Conservation (phyloP, 768 basidiomycete genomes). For the Mycena capillaripes region DNA sequence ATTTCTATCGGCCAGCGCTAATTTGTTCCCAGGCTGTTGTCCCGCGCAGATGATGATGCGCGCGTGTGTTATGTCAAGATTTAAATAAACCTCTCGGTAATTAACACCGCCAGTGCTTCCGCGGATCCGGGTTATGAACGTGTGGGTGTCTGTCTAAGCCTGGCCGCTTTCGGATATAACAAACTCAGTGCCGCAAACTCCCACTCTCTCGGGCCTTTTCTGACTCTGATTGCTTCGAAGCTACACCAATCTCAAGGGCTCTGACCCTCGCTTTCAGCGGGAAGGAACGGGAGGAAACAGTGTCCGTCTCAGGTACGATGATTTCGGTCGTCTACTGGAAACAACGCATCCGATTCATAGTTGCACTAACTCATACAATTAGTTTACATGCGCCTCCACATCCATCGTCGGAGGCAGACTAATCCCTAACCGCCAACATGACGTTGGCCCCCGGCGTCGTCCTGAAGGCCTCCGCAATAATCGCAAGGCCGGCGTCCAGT, state of each 20-base stretch:
- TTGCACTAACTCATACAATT: background rate
- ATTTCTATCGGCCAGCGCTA: no score
- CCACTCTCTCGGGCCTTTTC: background rate
- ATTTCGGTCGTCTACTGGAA: background rate
- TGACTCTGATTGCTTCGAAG: no score
- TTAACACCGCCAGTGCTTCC: background rate
- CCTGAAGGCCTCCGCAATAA: slow-evolving; percentile 37
- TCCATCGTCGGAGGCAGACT: background rate
- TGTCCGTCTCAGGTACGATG: no score
- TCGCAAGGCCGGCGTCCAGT: slow-evolving; percentile 36
- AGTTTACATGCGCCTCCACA: background rate
- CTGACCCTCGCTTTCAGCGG: no score
- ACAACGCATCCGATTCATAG: background rate
- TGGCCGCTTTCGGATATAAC: no score
- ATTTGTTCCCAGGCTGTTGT: no score
- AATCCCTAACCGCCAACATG: slow-evolving; percentile 25
- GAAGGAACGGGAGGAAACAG: background rate
- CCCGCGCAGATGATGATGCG: no score
- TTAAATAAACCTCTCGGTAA: background rate
- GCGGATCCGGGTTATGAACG: background rate
- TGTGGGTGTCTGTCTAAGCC: background rate
- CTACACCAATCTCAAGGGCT: no score
- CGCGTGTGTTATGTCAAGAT: background rate
- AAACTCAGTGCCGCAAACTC: background rate
- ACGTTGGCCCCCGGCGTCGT: slow-evolving; percentile 31